Conservation (phyloP, 2,329 filamentous ascomycete genomes). For the Diaporthe caulivora region DNA sequence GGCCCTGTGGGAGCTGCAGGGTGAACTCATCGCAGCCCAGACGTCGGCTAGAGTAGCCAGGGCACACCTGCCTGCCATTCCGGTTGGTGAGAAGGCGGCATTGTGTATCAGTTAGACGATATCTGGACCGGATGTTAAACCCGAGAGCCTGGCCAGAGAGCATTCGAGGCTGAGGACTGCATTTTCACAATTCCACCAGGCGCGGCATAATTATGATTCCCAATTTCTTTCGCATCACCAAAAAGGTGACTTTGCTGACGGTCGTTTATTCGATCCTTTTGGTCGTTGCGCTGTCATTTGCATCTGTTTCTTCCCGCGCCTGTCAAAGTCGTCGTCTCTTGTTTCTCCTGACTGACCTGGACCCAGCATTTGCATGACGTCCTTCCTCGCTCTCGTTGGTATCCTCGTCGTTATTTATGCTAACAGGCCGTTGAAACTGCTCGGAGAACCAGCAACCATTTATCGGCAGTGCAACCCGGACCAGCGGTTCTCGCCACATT, state of each 20-base stretch:
- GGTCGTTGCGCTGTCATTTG: neutral
- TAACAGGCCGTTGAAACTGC: constrained; percentile 3
- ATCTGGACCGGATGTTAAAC: constrained; percentile 5
- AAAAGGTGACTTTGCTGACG: neutral
- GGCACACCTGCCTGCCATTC: constrained; percentile 16
- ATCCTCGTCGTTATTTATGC: constrained; percentile 27
- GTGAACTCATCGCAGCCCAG: constrained; percentile 31
- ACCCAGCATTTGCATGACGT: constrained; percentile 20
- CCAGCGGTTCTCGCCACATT: constrained; percentile 10
- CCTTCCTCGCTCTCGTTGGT: constrained; percentile 23
- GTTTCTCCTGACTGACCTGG: neutral
- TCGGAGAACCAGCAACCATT: neutral
- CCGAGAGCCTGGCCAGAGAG: constrained; percentile 22
- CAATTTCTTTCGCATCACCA: constrained; percentile 11
- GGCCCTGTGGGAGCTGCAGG: constrained; percentile 24
- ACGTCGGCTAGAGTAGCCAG: constrained; percentile 22
- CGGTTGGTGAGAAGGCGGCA: constrained; percentile 26
- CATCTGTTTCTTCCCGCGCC: constrained; percentile 13
- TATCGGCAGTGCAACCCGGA: constrained; percentile 1
- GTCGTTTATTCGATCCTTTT: neutral
- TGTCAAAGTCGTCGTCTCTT: neutral
- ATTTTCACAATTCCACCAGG: constrained; percentile 22
- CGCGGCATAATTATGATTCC: constrained; percentile 21
- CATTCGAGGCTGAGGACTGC: neutral
- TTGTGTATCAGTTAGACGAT: constrained; percentile 35